Conservation (phyloP, 1,139 yeast species). For the Geotrichum siamense region DNA sequence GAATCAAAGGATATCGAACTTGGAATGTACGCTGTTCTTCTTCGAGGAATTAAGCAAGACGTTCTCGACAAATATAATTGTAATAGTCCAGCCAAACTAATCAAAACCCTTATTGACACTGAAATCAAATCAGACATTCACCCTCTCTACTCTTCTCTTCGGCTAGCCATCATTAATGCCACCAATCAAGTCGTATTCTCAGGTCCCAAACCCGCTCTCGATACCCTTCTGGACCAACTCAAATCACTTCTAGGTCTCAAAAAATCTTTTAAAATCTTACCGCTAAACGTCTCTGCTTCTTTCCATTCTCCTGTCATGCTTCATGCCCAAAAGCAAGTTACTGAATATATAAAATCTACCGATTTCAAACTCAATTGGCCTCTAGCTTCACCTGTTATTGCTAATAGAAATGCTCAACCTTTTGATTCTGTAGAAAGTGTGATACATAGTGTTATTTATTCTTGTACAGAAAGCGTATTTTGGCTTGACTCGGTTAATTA, state of each 20-base stretch:
- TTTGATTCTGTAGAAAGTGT: slow-evolving; percentile 30
- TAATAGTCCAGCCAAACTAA: slow-evolving; percentile 2
- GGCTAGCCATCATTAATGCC: slow-evolving; percentile 39
- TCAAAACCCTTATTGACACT: slow-evolving; percentile 3
- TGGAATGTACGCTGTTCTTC: slow-evolving; percentile 27
- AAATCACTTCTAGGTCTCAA: slow-evolving; percentile 12
- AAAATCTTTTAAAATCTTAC: slow-evolving; percentile 29
- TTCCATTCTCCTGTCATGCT: slow-evolving; percentile 44
- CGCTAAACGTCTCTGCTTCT: slow-evolving; percentile 47
- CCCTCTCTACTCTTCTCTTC: slow-evolving; percentile 18
- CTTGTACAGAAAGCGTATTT: slow-evolving; percentile 31
- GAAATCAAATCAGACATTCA: slow-evolving; percentile 4
- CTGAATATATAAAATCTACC: slow-evolving; percentile 17
- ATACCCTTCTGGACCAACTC: slow-evolving; percentile 9
- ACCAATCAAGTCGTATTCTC: slow-evolving; percentile 38
- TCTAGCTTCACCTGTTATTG: slow-evolving; percentile 25
- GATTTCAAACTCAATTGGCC: slow-evolving; percentile 25
- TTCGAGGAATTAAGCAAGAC: slow-evolving; percentile 19
- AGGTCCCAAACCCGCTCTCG: slow-evolving; percentile 28
- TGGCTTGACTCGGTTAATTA: slow-evolving; percentile 30
- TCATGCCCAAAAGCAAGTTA: slow-evolving; percentile 35
- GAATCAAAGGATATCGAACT: slow-evolving; percentile 28
- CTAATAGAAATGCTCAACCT: slow-evolving; percentile 34
- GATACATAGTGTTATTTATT: slow-evolving; percentile 23
- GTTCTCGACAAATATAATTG: not conserved